Evolutionary conservation across 2,329 filamentous ascomycete genomes (phyloP).

Genomic region (Pyrenophora seminiperda): DNA sequence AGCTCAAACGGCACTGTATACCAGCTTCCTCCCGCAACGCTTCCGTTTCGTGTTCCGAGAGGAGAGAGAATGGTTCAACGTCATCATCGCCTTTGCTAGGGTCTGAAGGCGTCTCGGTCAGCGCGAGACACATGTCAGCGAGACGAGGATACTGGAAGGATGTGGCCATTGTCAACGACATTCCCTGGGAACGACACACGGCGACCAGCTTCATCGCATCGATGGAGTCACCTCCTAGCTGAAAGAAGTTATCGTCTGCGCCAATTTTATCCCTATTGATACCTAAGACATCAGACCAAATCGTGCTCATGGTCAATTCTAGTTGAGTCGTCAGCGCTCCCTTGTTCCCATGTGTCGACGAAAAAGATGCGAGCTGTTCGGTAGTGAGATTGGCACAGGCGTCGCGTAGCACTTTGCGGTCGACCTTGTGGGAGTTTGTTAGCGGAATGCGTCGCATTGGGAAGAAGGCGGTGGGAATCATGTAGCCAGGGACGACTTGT

Average conservation of each 20-base stretch:
- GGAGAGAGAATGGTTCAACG: neutral
- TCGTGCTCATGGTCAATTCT: constrained; percentile 5
- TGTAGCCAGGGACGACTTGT: constrained; percentile 36
- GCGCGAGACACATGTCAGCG: neutral
- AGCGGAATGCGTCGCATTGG: constrained; percentile 43
- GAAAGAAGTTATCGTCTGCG: constrained; percentile 44
- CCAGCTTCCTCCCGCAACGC: neutral
- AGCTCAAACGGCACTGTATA: neutral
- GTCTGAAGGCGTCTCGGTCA: neutral
- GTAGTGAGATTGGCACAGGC: constrained; percentile 23
- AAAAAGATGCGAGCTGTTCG: too few species aligned
- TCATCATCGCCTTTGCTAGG: neutral
- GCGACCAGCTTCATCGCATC: constrained; percentile 38
- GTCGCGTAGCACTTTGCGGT: constrained; percentile 30
- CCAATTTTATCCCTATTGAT: constrained; percentile 2
- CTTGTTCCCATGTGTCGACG: neutral
- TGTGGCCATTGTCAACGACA: neutral
- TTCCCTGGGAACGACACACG: neutral
- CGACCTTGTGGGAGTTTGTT: constrained; percentile 45
- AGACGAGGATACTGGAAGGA: neutral
- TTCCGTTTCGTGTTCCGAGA: neutral
- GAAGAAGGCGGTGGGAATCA: constrained; percentile 48
- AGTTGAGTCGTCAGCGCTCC: constrained; percentile 13
- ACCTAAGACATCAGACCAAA: constrained; percentile 19
- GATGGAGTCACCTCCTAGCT: constrained; percentile 50